Evolutionary conservation across 495 filamentous ascomycete genomes (phyloP), one percentile per base, ranked within the genome.

Genomic region (Xylaria sp.): DNA sequence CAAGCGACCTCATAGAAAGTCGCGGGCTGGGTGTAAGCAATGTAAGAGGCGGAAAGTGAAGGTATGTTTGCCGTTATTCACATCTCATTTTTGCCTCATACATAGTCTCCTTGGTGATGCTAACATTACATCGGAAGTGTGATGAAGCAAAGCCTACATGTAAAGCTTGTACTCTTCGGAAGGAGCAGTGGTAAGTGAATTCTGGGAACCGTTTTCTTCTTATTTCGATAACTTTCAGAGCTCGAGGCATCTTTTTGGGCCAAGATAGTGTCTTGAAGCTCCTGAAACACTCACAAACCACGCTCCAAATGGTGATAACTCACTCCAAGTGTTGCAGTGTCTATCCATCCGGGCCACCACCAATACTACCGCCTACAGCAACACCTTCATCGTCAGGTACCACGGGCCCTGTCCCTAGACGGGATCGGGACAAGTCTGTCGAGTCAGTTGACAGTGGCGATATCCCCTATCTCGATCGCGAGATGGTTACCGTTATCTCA

Each of bases 1-100:
- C 35, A 88, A 87, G 72, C 78, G 85, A 24, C 84, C 86, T 35
- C 86, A 87, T 68, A 84, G 78, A 67, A 88, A 88, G 73, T 85
- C 84, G 0, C 79, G 85, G 52, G 76, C 76, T n/a, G 86, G 86
- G n/a, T 82, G 80, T 53, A 72, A 73, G 24, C 80, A 80, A 31
- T 88, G 86, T 72, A 82, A 83, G 65, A 82, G 76, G 70, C 83
- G 83, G 73, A 87, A 86, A 75, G 76, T 83, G n/a, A 78, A 78
- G 76, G 71, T 77, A 61, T 77, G 78, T 64, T 83, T 26, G 40
- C 41, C 15, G 26, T 48, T 24, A 5, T 70, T 41, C 7, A 7
- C 26, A 5, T 4, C 21, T n/a, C 37, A 1, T 58, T 37, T 52
- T 41, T 41, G 26, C 9, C 8, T 26, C 50, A 7, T 19, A 26